Base-by-base conservation (phyloP, 768 basidiomycete species). In the Lyophyllum atratum region DNA sequence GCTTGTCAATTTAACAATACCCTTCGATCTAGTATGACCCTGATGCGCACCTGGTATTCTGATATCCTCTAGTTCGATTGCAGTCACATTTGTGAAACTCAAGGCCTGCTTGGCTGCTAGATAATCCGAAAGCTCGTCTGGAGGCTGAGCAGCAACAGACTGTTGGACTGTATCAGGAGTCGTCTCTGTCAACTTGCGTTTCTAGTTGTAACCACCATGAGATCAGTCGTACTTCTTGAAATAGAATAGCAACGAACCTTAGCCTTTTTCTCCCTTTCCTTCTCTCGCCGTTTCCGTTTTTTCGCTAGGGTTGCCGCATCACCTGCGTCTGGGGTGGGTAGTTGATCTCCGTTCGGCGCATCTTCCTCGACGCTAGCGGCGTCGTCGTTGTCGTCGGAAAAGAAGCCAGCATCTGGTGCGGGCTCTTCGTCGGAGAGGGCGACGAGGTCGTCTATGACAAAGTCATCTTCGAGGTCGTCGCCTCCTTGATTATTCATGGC, bases 381-480 rank as follows among this genome's bases (percentile, higher is more conserved):
- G 29, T 82, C 82, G 45, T 79, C 80, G 37, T 60, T 60, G 31
- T 57, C 56, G 50, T 72, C 69, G 6, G 71, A 76, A 40, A 74
- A 64, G 56, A 65, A 65, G 52, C 48, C 56, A 25, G 33, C 64
- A 29, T 74, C 74, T 42, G 73, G 66, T 28, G 70, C 66, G 10
- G 69, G 83, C 59, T 89, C 89, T 45, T 84, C 86, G 11, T 78
- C 87, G 0, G 85, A 87, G 14, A 82, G 72, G 0, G 85, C 86
- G 0, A 90, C 81, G 14, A 83, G 74, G 43, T 87, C 86, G 59
- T 94, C 87, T 29, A 80, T 80, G 49, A 89, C 76, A 66, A 89
- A 92, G 61, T 93, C 89, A 69, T 94, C 93, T 47, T 90, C 90
- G 19, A 95, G 79, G 76, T 92, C 92, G 76, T 95, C 90, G 42